Evolutionary conservation across 2,329 filamentous ascomycete genomes (phyloP).

Genomic region (Aureobasidium sp.): DNA sequence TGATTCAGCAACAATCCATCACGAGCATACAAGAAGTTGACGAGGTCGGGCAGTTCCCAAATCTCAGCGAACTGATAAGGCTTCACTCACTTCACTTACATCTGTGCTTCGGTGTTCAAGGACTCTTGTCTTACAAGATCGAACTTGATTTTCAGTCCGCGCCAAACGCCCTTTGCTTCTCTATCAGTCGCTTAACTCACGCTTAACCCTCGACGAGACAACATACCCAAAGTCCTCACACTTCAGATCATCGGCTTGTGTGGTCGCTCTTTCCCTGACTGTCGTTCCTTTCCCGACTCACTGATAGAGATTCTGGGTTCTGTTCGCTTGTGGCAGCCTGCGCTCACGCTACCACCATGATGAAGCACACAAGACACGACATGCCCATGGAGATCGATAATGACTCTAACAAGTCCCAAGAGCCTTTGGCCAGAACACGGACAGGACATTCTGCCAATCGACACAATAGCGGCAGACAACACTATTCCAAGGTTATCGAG

Average conservation of each 20-base stretch:
- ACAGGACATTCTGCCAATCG: no score
- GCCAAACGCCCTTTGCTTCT: background rate
- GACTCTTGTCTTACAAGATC: background rate
- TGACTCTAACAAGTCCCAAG: no score
- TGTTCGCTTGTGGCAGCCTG: background rate
- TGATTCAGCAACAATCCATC: background rate
- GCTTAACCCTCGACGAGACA: background rate
- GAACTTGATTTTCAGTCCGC: background rate
- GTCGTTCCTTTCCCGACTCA: no score
- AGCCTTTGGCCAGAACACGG: no score
- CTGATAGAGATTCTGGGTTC: no score
- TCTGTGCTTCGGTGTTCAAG: background rate
- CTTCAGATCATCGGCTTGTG: no score
- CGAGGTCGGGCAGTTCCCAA: no score
- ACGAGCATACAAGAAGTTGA: background rate
- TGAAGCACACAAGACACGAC: background rate
- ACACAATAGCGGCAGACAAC: no score
- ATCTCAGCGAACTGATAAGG: background rate
- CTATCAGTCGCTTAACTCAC: background rate
- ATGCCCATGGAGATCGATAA: background rate
- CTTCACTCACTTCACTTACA: background rate
- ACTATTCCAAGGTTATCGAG: no score
- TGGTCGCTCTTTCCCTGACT: background rate
- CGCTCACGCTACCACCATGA: background rate
- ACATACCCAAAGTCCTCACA: no score